These are phyloP conservation scores for Seminavis robusta DNA, from an alignment of 108 stramenopile species.

Conservation along the genomic window DNA sequence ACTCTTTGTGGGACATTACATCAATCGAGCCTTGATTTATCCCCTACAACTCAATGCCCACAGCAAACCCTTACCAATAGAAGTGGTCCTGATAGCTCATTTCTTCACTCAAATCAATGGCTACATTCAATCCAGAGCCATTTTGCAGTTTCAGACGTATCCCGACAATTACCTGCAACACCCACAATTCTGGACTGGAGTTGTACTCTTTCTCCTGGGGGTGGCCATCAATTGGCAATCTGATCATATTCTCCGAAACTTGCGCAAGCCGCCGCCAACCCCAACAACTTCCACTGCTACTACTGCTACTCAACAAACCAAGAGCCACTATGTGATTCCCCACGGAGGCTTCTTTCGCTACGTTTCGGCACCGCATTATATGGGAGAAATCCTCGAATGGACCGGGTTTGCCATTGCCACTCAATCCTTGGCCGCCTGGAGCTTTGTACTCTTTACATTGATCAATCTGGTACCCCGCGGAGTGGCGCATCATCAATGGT, in stretches of 20 bases:
- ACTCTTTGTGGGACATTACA: conserved; percentile 83
- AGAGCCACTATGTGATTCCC: conserved; percentile 56
- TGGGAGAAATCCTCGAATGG: conserved; percentile 91
- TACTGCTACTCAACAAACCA: conserved; percentile 2
- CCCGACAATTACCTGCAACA: conserved; percentile 4
- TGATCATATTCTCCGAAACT: conserved; percentile 74
- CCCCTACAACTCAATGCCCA: conserved; percentile 65
- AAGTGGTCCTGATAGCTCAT: conserved; percentile 47
- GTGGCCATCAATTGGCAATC: conserved; percentile 63
- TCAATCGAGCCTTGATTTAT: conserved; percentile 81
- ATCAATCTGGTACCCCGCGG: conserved; percentile 83
- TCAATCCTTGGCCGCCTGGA: conserved; percentile 27
- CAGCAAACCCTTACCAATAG: conserved; percentile 60
- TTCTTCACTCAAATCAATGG: conserved; percentile 67
- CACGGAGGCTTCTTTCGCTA: conserved; percentile 64
- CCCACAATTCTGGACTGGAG: conserved; percentile 41
- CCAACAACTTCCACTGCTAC: conserved; percentile 12
- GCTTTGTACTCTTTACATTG: conserved; percentile 68
- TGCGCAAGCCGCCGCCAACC: conserved; percentile 16
- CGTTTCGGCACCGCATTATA: conserved; percentile 79
- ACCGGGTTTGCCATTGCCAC: conserved; percentile 70
- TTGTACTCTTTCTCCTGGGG: conserved; percentile 50
- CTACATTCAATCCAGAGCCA: conserved; percentile 33
- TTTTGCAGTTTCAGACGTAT: conserved; percentile 18
- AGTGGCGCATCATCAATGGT: conserved; percentile 84